Evolutionary conservation across 805 yeast species (phyloP), one percentile per base, ranked within the genome.

Genomic region (Saccharomycopsis babjevae): DNA sequence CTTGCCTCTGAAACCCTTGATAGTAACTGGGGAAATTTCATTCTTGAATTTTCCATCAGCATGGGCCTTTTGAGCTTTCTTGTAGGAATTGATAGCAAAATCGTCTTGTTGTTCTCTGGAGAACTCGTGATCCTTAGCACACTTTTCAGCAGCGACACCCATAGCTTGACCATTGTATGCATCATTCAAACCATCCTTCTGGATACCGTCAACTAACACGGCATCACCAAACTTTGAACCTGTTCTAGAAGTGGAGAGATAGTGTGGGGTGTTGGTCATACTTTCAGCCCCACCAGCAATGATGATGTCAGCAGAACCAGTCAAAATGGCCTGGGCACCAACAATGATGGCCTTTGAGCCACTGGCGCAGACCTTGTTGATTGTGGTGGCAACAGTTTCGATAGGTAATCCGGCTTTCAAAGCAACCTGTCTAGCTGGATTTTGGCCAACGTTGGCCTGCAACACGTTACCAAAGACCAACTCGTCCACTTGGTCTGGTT

Each of bases 211-310:
- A 56, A 92, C 84, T 65, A 93, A 68, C 25, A 78, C 67, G 59
- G 84, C 75, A 66, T 89, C 93, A 68, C 99, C 99, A 70, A 84
- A 94, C 78, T 93, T 88, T 68, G 90, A 85, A 68, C 98, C 98
- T 55, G 78, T 70, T 77, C 99, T 88, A 52, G 94, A 91, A 61
- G 83, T 72, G 62, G 96, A 94, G 61, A 89, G 71, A 73, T 93
- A 93, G 80, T 92, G 93, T 59, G 99, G 99, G 40, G 92, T 83
- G 72, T 94, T 93, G 63, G 97, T 79, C 99, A 94, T 93, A 62
- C 96, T 87, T 77, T 94, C 99, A 67, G 97, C 94, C 71, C 99
- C 99, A 67, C 98, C 99, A 39, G 94, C 96, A 66, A 94, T 88
- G 55, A 94, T 94, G 63, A 94, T 85, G 70, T 92, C 97, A 61